Evolutionary conservation across 2,329 filamentous ascomycete genomes (phyloP), one percentile per base, ranked within the genome.

Genomic region (Microthyrium microscopicum): DNA sequence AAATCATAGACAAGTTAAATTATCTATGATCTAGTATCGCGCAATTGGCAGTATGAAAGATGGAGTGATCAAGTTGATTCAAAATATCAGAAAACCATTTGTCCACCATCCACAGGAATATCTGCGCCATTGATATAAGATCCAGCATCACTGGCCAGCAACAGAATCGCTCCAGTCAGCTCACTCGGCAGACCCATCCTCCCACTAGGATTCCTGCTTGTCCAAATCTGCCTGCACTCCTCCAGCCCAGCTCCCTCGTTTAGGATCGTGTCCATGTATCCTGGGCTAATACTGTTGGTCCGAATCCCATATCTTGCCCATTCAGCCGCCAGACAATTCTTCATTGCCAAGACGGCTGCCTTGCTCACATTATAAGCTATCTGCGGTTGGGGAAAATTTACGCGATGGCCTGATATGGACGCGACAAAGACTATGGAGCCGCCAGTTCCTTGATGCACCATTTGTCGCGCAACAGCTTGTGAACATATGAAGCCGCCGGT

Each of bases 191-290:
- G 42, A 4, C 53, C 53, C 53, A 56, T 56, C 27, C 53, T 44
- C 1, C 53, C 53, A 49, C 53, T 54, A 13, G 53, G 53, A 40
- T 55, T 56, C 25, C 50, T 40, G 5, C 32, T 41, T 13, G 45
- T 44, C 53, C 53, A 56, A 2, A 37, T 44, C 18, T 41, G 39
- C 29, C 53, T 41, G 37, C 50, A 50, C 28, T 50, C 42, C n/a
- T 43, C 43, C 20, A 56, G 43, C 2, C 52, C 53, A 1, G 43
- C 46, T 1, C 53, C 53, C 16, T 51, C 52, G 68, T 83, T 85
- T 41, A 83, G 64, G 4, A 75, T 77, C 4, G 80, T 89, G 61
- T 85, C 78, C 74, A 87, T 85, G 62, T 87, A 87, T 20, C 80
- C 80, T 15, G 81, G 80, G 5, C 74, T 81, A 57, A 87, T 83